phyloP scores from a whole-genome alignment of 768 basidiomycete genomes.

The Scleroderma bovista region DNA sequence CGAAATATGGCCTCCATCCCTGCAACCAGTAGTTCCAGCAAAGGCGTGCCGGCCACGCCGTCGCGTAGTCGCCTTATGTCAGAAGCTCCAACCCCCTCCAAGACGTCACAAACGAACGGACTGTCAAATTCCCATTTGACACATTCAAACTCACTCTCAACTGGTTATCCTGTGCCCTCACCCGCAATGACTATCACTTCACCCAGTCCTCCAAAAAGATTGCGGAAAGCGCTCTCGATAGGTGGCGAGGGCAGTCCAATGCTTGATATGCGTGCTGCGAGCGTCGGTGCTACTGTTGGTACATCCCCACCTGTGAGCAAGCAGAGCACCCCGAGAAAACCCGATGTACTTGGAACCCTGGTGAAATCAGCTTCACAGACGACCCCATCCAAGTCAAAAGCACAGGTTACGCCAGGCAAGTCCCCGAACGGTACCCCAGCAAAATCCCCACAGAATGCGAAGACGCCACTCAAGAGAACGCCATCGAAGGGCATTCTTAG shows the following conservation, averaged over 20 bases:
- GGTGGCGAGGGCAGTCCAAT: constrained; percentile 7
- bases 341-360: constrained; percentile 10
- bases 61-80: constrained; percentile 42
- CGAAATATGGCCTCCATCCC: constrained; percentile 14
- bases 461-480: constrained; percentile 17
- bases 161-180: constrained; percentile 16
- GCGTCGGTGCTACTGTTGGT: not conserved
- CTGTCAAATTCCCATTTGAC: constrained; percentile 13
- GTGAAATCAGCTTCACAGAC: constrained; percentile 12
- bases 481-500: constrained; percentile 13
- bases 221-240: constrained; percentile 23
- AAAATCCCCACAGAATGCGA: constrained; percentile 18
- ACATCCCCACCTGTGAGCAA: constrained; percentile 5
- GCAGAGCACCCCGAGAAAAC: constrained; percentile 13
- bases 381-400: constrained; percentile 15
- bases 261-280: constrained; percentile 14
- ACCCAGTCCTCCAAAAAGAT: constrained; percentile 33
- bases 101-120: constrained; percentile 19
- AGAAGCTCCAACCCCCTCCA: constrained; percentile 29
- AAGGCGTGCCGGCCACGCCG: constrained; percentile 29
- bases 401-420: constrained; percentile 14
- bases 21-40: constrained; percentile 8
- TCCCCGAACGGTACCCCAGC: constrained; percentile 15
- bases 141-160: constrained; percentile 21
- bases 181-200: constrained; percentile 37